phyloP scores from a whole-genome alignment of 1,284 basidiomycete genomes.

The Fistulinella cinereoalba region DNA sequence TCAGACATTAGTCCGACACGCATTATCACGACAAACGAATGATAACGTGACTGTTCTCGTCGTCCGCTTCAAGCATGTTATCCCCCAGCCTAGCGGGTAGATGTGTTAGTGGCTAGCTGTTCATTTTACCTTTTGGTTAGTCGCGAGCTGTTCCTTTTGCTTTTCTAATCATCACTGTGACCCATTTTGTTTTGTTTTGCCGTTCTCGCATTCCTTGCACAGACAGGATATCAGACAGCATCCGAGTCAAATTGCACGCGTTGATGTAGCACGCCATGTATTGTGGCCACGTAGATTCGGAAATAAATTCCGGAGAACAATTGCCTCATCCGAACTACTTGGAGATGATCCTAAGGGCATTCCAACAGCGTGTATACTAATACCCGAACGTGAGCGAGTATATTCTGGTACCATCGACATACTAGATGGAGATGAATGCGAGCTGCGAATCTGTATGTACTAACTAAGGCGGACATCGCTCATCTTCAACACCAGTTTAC shows the following conservation, averaged over 20 bases:
- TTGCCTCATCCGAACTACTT: too few relatives aligned
- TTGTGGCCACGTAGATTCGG: not conserved
- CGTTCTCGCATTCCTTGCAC: conserved; percentile 3
- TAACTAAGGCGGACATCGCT: too few relatives aligned
- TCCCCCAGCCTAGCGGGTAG: conserved; percentile 16
- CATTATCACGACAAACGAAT: conserved; percentile 83
- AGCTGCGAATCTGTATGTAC: too few relatives aligned
- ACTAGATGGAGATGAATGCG: too few relatives aligned
- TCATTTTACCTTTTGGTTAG: conserved; percentile 4
- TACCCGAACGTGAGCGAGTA: too few relatives aligned
- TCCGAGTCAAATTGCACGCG: not conserved
- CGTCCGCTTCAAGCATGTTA: conserved; percentile 56
- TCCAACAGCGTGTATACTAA: too few relatives aligned
- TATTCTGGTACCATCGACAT: too few relatives aligned
- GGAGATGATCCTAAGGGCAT: too few relatives aligned
- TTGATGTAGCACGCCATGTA: conserved; percentile 9
- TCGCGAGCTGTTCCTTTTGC: not conserved
- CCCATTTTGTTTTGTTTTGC: conserved; percentile 4
- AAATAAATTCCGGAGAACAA: too few relatives aligned
- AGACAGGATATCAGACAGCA: conserved; percentile 7
- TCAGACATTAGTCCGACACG: conserved; percentile 77
- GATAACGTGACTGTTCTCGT: conserved; percentile 88
- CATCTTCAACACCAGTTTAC: too few relatives aligned
- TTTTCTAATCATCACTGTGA: conserved; percentile 6
- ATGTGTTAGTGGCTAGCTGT: not conserved